Conservation (phyloP, 129 eudicot species). For the Apium graveolens region DNA sequence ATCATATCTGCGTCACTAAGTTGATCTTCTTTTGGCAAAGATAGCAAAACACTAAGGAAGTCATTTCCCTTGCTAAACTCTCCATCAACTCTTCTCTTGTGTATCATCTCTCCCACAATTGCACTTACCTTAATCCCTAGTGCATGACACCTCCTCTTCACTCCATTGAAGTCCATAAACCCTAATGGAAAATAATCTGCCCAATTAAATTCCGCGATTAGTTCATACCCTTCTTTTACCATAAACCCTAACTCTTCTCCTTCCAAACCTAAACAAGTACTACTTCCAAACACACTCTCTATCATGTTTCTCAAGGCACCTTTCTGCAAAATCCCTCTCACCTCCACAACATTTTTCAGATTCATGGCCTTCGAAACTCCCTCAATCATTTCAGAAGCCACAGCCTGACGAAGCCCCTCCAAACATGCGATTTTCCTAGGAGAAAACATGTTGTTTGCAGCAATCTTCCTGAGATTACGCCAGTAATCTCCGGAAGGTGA, state of each 20-base stretch:
- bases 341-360: conserved; percentile 36
- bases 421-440: conserved; percentile 56
- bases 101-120: conserved; percentile 42
- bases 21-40: conserved; percentile 70
- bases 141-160: conserved; percentile 59
- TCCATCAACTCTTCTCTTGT: conserved; percentile 37
- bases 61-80: conserved; percentile 35
- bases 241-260: conserved; percentile 47
- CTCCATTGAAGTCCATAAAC: conserved; percentile 59
- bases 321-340: conserved; percentile 49
- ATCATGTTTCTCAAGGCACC: conserved; percentile 56
- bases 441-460: conserved; percentile 55
- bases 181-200: conserved; percentile 57
- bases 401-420: conserved; percentile 42
- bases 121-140: conserved; percentile 45
- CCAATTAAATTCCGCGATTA: conserved; percentile 67
- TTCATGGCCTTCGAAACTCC: conserved; percentile 38
- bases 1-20: conserved; percentile 58
- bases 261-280: conserved; percentile 36
- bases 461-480: conserved; percentile 56
- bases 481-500: conserved; percentile 66
- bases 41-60: conserved; percentile 63
- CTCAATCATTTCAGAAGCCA: conserved; percentile 38
- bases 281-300: conserved; percentile 76
- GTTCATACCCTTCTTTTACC: conserved; percentile 79